Evolutionary conservation across 768 basidiomycete species (phyloP).

Genomic region (Vararia minispora): DNA sequence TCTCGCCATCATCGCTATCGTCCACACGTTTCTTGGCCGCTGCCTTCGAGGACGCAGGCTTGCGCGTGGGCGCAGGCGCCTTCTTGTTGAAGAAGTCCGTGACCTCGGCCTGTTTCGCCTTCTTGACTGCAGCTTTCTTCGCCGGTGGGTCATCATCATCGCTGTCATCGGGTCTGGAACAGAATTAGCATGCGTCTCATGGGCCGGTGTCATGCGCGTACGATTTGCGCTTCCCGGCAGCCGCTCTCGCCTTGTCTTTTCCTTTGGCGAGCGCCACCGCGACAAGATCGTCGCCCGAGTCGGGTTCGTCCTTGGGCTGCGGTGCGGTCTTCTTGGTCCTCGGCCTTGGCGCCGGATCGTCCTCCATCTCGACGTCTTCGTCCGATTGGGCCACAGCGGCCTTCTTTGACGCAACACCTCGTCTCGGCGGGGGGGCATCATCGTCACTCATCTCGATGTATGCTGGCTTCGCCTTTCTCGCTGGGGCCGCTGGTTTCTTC

Average conservation of each 20-base stretch:
- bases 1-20: constrained; percentile 32
- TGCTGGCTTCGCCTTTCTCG: constrained; percentile 16
- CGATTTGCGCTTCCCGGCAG: constrained; percentile 57
- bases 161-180: neutral
- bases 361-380: constrained; percentile 19
- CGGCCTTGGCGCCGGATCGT: constrained; percentile 19
- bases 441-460: no score
- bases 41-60: constrained; percentile 10
- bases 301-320: constrained; percentile 12
- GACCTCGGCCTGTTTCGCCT: constrained; percentile 30
- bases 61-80: constrained; percentile 26
- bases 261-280: constrained; percentile 23
- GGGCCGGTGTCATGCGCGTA: constrained; percentile 17
- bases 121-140: constrained; percentile 41
- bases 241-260: constrained; percentile 36
- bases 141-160: constrained; percentile 1
- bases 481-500: constrained; percentile 16
- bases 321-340: constrained; percentile 4
- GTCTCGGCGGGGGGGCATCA: no score
- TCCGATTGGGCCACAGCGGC: constrained; percentile 21
- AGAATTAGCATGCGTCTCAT: neutral
- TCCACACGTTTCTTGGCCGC: constrained; percentile 18
- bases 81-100: constrained; percentile 53
- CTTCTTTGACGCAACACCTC: constrained; percentile 23
- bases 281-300: constrained; percentile 26